phyloP scores from a whole-genome alignment of 805 yeast species.

The Grigorovia humatica region DNA sequence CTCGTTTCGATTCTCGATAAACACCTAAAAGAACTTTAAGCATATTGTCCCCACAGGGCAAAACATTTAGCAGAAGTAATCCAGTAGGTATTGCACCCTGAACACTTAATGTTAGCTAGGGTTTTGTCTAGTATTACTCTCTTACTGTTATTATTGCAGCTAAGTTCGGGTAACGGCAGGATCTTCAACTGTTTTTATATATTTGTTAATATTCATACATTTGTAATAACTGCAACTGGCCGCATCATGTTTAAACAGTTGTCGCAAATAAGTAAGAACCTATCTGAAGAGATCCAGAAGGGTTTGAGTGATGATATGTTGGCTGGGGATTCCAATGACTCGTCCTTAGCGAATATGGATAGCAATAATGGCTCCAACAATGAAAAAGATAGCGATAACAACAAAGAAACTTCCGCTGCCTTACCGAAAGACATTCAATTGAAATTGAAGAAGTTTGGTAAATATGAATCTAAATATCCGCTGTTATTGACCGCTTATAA shows the following conservation, averaged over 20 bases:
- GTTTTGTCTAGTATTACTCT: too few species aligned
- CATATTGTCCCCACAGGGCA: too few species aligned
- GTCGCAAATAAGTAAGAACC: constrained; percentile 52
- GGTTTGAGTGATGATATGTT: constrained; percentile 28
- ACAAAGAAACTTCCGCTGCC: constrained; percentile 14
- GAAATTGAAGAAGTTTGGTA: constrained; percentile 63
- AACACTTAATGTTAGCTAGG: too few species aligned
- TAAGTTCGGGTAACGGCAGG: background rate
- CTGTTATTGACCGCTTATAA: constrained; percentile 75
- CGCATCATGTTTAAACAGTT: constrained; percentile 42
- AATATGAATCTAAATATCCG: constrained; percentile 89
- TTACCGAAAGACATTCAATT: constrained; percentile 48
- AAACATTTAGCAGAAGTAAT: too few species aligned
- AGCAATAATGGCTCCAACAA: background rate
- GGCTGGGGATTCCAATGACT: constrained; percentile 1
- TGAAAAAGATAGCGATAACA: background rate
- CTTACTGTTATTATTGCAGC: too few species aligned
- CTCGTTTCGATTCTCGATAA: too few species aligned
- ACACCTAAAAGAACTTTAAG: too few species aligned
- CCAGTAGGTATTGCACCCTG: too few species aligned
- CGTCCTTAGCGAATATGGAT: background rate
- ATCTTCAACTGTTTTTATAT: background rate
- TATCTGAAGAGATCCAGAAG: constrained; percentile 50
- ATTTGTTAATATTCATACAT: background rate
- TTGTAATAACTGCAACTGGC: background rate